Evolutionary conservation across 768 basidiomycete genomes (phyloP).

Genomic region (Tylopilus sp.): DNA sequence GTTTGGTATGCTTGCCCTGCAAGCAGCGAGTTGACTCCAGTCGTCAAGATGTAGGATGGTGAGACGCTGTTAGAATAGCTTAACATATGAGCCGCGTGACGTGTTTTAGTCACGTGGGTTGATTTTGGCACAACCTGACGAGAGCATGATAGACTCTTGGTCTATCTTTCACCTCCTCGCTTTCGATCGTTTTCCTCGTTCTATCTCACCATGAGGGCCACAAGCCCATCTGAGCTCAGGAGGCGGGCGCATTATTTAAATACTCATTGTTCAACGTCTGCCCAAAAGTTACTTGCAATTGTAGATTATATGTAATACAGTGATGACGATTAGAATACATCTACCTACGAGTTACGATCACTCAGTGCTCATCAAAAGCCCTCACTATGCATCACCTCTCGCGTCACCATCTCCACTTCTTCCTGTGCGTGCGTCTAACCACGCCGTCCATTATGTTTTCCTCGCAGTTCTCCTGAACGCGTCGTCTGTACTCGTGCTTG

Average conservation of each 20-base stretch:
- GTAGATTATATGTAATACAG: too few relatives aligned
- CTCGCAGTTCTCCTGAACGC: neutral
- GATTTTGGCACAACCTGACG: too few relatives aligned
- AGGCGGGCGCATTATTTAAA: too few relatives aligned
- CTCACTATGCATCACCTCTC: conserved; percentile 17
- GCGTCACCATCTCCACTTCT: conserved; percentile 20
- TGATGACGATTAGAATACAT: too few relatives aligned
- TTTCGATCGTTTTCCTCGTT: too few relatives aligned
- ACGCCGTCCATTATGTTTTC: conserved; percentile 10
- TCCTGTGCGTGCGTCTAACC: neutral
- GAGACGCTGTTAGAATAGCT: neutral
- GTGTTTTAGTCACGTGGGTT: conserved; percentile 4
- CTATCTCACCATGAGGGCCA: too few relatives aligned
- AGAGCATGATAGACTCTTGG: too few relatives aligned
- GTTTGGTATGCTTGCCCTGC: conserved; percentile 14
- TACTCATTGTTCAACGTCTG: too few relatives aligned
- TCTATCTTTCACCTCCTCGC: too few relatives aligned
- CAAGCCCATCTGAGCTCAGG: too few relatives aligned
- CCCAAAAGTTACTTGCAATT: too few relatives aligned
- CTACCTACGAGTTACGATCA: too few relatives aligned
- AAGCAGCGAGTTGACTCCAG: conserved; percentile 4
- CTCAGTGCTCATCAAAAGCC: neutral
- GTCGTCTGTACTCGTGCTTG: conserved; percentile 23
- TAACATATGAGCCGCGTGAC: neutral
- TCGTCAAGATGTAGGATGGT: neutral